Evolutionary conservation across 2,329 filamentous ascomycete species (phyloP), one percentile per base, ranked within the genome.

Genomic region (Ciborinia camelliae): DNA sequence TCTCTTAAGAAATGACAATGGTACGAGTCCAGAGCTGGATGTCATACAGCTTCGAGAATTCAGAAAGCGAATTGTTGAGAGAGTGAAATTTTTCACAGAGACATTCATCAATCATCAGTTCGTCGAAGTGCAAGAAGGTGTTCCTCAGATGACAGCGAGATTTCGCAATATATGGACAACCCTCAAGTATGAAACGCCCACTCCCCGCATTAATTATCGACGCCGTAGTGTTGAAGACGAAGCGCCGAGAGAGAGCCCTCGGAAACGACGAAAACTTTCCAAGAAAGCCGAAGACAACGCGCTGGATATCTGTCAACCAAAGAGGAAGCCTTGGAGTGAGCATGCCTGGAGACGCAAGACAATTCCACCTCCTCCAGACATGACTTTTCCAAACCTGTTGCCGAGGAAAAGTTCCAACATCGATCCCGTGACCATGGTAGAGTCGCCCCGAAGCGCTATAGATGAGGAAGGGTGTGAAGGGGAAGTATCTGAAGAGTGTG

Each of bases 21-120:
- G 54, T 4, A 12, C 45, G 12, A 41, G 18, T 18, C n/a, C 26
- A 26, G 62, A 60, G 18, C 15, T 64, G 9, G 54, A 61, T 23
- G 10, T 35, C 5, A 37, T 45, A 18, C 45, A 48, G 18, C 48
- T 60, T 51, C 55, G 37, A 35, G 62, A 60, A n/a, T 64, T 61
- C 48, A 30, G 15, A 26, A 45, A 23, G 14, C 54, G 62, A 52
- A 39, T 64, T n/a, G 39, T 61, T 15, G 54, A 61, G n/a, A 64
- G 47, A 59, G 37, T 64, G 23, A 64, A 60, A 15, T 35, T 43
- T 28, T 61, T 51, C 35, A 64, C 62, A 47, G 50, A 61, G 26
- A 37, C 26, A 60, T 64, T 64, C 28, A 20, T 64, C 32, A 59
- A 61, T 37, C 30, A 54, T 30, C 53, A 64, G 20, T 64, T 64